Base-by-base conservation (phyloP, 139 green algal species). In the Mychonastes homosphaera region DNA sequence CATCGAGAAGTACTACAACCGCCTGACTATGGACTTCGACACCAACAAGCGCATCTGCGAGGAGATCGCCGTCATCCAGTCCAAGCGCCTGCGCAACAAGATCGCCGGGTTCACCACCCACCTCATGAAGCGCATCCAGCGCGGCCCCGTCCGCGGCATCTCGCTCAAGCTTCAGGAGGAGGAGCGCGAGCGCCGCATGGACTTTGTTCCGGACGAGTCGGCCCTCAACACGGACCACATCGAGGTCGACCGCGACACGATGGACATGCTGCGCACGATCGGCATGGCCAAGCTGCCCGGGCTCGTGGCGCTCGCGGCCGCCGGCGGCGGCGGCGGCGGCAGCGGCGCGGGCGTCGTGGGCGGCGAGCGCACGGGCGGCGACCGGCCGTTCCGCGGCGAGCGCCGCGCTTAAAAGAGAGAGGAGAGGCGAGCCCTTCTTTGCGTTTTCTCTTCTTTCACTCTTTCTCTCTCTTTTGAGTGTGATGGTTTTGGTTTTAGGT, bases 91-190 rank as follows among this genome's bases (percentile, higher is more conserved):
- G 62, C 78, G 93, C 53, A 99, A 99, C 88, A 98, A 99, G 81
- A 98, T 99, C 77, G 90, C 93, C 45, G 93, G 93, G 62, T 99
- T 99, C 80, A 96, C 93, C 68, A 99, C 93, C 24, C 93, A 99
- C 75, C 68, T 99, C 75, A 99, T 99, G 93, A 98, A 99, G 89
- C 87, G 93, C 69, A 99, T 99, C 69, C 89, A 98, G 81, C 80
- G 90, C 34, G 93, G 93, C 9, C 93, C 93, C 16, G 93, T 99
- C 49, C 84, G 93, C 55, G 93, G 93, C 67, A 99, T 99, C 75
- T 98, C 92, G n/a, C 82, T 99, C 41, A 99, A 99, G 83, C 88
- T 99, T 65, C 90, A 97, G 87, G 93, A 99, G 82, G 93, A 99
- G 80, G 93, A 99, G 85, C 82, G 93, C 52, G 93, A 99, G 84